Conservation (phyloP, 1,139 yeast genomes). For the Blastobotrys serpentis region DNA sequence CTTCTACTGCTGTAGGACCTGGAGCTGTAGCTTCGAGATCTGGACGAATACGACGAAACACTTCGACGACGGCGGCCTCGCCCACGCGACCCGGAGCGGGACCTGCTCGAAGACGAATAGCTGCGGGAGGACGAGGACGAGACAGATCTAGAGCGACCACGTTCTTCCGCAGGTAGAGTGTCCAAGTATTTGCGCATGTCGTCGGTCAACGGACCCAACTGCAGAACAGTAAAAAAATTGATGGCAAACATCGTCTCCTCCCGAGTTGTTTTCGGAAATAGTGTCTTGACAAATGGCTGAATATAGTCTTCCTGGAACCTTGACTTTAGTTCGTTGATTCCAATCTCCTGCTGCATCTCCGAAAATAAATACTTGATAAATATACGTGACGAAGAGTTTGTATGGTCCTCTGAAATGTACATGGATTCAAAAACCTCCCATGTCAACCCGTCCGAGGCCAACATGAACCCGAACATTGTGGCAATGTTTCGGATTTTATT, state of each 20-base stretch:
- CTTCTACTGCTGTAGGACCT: constrained; percentile 14
- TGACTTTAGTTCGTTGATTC: constrained; percentile 51
- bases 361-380: constrained; percentile 78
- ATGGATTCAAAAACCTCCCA: constrained; percentile 59
- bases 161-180: constrained; percentile 24
- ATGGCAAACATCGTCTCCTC: constrained; percentile 75
- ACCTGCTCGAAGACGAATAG: constrained; percentile 10
- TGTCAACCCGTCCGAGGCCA: constrained; percentile 67
- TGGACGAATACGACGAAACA: constrained; percentile 14
- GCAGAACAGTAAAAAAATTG: constrained; percentile 91
- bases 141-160: constrained; percentile 4
- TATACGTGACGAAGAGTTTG: constrained; percentile 79
- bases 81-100: constrained; percentile 16
- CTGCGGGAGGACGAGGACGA: constrained; percentile 11
- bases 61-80: constrained; percentile 22
- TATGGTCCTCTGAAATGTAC: constrained; percentile 64
- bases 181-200: constrained; percentile 64
- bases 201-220: constrained; percentile 80
- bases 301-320: constrained; percentile 51
- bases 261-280: constrained; percentile 49
- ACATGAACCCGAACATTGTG: constrained; percentile 79
- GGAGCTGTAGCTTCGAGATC: constrained; percentile 20
- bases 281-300: constrained; percentile 33
- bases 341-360: constrained; percentile 77
- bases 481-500: constrained; percentile 77